These are phyloP conservation scores for Scedosporium boydii DNA, from an alignment of 2,329 filamentous ascomycete genomes.

Conservation along the genomic window DNA sequence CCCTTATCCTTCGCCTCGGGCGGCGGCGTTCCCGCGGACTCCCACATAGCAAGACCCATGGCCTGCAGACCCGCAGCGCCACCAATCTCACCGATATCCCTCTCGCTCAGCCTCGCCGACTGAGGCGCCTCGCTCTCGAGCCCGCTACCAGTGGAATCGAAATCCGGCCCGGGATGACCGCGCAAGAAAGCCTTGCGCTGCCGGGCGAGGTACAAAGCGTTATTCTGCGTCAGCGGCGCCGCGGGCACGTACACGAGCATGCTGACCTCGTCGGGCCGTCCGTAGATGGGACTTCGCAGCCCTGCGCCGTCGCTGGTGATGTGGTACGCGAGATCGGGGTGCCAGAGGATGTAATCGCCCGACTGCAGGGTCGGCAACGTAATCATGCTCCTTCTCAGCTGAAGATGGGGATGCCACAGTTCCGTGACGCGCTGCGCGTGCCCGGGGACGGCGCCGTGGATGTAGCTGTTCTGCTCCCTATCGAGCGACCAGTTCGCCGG, in stretches of 20 bases:
- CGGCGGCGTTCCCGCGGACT: conserved; percentile 21
- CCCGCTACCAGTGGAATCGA: conserved; percentile 42
- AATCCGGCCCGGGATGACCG: conserved; percentile 45
- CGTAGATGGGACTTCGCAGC: conserved; percentile 18
- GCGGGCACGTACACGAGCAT: conserved; percentile 48
- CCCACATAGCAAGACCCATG: conserved; percentile 49
- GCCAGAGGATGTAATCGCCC: conserved; percentile 51
- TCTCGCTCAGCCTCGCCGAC: conserved; percentile 35
- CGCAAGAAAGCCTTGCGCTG: conserved; percentile 48
- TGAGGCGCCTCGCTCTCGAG: conserved; percentile 43
- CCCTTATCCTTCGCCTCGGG: conserved; percentile 10
- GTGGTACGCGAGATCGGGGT: conserved; percentile 49
- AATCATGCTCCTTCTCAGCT: conserved; percentile 42
- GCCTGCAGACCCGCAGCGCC: conserved; percentile 41
- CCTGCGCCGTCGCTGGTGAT: conserved; percentile 32
- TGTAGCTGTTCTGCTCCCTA: conserved; percentile 41
- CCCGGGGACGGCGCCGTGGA: conserved; percentile 48
- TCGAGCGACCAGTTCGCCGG: conserved; percentile 35
- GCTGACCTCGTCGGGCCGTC: conserved; percentile 26
- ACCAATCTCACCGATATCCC: conserved; percentile 40
- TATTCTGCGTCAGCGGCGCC: conserved; percentile 47
- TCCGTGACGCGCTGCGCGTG: conserved; percentile 49
- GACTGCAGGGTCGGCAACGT: conserved; percentile 44
- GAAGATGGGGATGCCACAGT: conserved; percentile 47
- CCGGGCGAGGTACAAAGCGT: conserved; percentile 45